Base-by-base conservation (phyloP, 2,329 filamentous ascomycete species). In the Chaetothyriales sp. region DNA sequence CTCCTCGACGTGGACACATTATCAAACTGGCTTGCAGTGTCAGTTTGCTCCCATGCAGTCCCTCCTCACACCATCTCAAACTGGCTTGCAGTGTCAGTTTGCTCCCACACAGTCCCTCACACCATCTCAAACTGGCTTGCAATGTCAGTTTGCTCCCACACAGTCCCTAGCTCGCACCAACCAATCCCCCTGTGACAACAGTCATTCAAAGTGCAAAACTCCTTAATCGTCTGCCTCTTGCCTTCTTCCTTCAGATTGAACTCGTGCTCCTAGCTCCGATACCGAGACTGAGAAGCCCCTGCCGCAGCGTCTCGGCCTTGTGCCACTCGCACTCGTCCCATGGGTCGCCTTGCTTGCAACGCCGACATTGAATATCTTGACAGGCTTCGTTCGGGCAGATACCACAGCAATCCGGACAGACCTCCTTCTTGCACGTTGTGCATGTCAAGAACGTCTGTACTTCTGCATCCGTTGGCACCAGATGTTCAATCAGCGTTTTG, bases 271-370 rank as follows among this genome's bases (percentile, higher is more conserved):
- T 10, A 4, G 32, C 10, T 39, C 32, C 15, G 32, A 39, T 39
- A 15, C 32, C 32, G 15, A 39, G 32, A 5, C 10, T 39, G 12
- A 39, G 32, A 39, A 39, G 10, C 5, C 32, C 48, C 12, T 42
- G 45, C 46, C 48, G 26, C 42, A 53, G 47, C 49, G 52, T 51
- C 18, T 55, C 43, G 26, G 51, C 51, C 44, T 62, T 56, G 47
- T 66, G 64, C 64, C 63, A 66, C 51, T 65, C 59, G 51, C 65
- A 67, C 15, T 53, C 51, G 20, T 47, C 56, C 64, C 64, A 66
- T 18, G 62, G 61, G 48, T 64, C 51, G 12, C 57, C 52, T 39
- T 15, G 32, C 52, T 66, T 66, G 59, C 65, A 68, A 15, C 61
- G 60, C 57, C 59, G 62, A 55, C 65, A 68, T 47, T 64, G 61